Evolutionary conservation across 495 filamentous ascomycete genomes (phyloP).

Genomic region (Rostrohypoxylon terebratum): DNA sequence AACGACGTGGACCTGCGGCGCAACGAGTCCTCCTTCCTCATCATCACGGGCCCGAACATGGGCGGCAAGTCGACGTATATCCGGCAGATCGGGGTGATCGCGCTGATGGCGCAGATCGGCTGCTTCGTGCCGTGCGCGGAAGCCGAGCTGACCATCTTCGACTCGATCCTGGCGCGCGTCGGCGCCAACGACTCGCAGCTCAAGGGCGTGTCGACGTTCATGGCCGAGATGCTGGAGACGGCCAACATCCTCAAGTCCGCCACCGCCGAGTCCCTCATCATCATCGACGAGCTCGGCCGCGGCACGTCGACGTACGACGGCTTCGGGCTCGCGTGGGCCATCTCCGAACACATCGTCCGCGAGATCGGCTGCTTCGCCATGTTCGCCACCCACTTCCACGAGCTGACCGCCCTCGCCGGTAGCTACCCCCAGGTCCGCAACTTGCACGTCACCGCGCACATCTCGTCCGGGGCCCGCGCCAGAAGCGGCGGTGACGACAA

Average conservation of each 20-base stretch:
- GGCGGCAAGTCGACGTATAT: conserved; percentile 99
- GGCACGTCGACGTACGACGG: conserved; percentile 99
- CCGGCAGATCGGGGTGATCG: conserved; percentile 96
- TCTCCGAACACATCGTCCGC: conserved; percentile 95
- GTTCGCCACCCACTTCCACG: conserved; percentile 99
- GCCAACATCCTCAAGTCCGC: conserved; percentile 98
- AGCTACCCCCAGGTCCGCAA: conserved; percentile 89
- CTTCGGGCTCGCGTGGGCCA: conserved; percentile 98
- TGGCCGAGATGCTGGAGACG: conserved; percentile 99
- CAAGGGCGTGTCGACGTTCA: conserved; percentile 98
- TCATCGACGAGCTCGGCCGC: conserved; percentile 98
- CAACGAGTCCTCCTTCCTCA: conserved; percentile 87
- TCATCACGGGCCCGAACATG: conserved; percentile 99
- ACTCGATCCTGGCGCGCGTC: conserved; percentile 96
- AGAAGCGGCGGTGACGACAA: conserved; percentile 61
- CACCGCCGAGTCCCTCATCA: conserved; percentile 92
- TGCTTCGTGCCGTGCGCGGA: conserved; percentile 95
- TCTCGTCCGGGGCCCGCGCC: conserved; percentile 59
- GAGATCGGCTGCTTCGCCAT: conserved; percentile 93
- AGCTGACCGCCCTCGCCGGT: conserved; percentile 90
- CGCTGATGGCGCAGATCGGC: conserved; percentile 95
- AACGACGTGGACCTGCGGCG: conserved; percentile 92
- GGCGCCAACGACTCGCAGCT: conserved; percentile 95
- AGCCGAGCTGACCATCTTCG: conserved; percentile 95
- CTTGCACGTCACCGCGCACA: conserved; percentile 95